Evolutionary conservation across 148 eudicot species (phyloP).

Genomic region (Silene uniflora): DNA sequence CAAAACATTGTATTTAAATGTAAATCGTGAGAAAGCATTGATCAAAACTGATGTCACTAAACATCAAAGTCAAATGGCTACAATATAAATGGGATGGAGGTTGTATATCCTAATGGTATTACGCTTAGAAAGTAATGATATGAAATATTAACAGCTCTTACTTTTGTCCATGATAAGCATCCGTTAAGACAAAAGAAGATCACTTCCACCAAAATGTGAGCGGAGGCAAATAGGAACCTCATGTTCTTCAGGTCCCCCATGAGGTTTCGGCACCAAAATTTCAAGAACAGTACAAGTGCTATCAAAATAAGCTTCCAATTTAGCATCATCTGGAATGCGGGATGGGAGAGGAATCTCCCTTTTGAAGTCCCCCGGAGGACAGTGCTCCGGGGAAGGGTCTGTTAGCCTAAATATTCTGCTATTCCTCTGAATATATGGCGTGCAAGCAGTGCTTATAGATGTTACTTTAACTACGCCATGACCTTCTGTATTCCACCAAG

Average conservation of each 20-base stretch:
- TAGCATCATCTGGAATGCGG: conserved; percentile 77
- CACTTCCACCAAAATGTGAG: conserved; percentile 49
- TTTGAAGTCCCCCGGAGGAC: conserved; percentile 73
- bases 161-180: conserved; percentile 30
- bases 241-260: conserved; percentile 65
- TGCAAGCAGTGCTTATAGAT: conserved; percentile 55
- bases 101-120: conserved; percentile 16
- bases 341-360: conserved; percentile 64
- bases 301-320: conserved; percentile 73
- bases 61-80: background rate
- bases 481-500: conserved; percentile 66
- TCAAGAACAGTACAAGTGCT: conserved; percentile 62
- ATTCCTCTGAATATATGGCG: conserved; percentile 53
- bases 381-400: conserved; percentile 71
- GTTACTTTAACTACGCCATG: conserved; percentile 72
- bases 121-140: conserved; percentile 15
- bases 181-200: conserved; percentile 48
- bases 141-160: conserved; percentile 29
- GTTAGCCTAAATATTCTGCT: conserved; percentile 62
- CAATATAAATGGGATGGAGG: background rate
- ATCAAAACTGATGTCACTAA: too few relatives aligned
- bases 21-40: background rate
- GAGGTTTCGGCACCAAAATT: conserved; percentile 71
- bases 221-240: conserved; percentile 72
- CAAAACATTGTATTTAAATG: too few relatives aligned